Evolutionary conservation across 129 eudicot species (phyloP).

Genomic region (Saposhnikovia divaricata): DNA sequence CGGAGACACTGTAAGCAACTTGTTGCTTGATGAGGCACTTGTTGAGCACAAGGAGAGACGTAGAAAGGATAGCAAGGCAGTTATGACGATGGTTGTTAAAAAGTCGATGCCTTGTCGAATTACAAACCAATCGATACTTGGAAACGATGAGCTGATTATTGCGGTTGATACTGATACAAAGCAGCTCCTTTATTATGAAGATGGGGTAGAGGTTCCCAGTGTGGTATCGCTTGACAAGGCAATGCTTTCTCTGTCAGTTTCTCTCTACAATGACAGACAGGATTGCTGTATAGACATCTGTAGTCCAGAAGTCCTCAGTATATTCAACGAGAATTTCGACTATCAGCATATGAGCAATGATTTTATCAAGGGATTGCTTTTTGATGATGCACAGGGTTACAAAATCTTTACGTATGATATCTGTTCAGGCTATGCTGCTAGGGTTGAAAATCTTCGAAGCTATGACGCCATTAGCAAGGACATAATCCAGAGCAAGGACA

Average conservation of each 20-base stretch:
- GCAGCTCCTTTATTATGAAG: slow-evolving; percentile 71
- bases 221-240: slow-evolving; percentile 66
- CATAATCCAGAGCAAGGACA: slow-evolving; percentile 40
- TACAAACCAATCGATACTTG: slow-evolving; percentile 74
- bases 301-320: slow-evolving; percentile 71
- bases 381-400: slow-evolving; percentile 85
- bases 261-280: slow-evolving; percentile 76
- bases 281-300: slow-evolving; percentile 96
- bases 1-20: slow-evolving; percentile 95
- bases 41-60: slow-evolving; percentile 80
- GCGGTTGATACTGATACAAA: slow-evolving; percentile 73
- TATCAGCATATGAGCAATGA: slow-evolving; percentile 89
- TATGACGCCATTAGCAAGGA: slow-evolving; percentile 86
- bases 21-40: slow-evolving; percentile 68
- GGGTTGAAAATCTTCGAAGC: slow-evolving; percentile 70
- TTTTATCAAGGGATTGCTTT: slow-evolving; percentile 78
- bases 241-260: slow-evolving; percentile 44
- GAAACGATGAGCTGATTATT: slow-evolving; percentile 84
- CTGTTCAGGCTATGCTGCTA: slow-evolving; percentile 85
- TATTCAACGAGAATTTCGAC: slow-evolving; percentile 83
- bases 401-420: slow-evolving; percentile 88
- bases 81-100: slow-evolving; percentile 89
- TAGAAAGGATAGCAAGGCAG: slow-evolving; percentile 68
- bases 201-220: slow-evolving; percentile 42
- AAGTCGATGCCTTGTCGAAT: slow-evolving; percentile 74